Percentiles rank a stretch among this genome's conserved stretches.
Conservation (phyloP, 1,284 basidiomycete genomes). For the Afroboletus lepidellus region DNA sequence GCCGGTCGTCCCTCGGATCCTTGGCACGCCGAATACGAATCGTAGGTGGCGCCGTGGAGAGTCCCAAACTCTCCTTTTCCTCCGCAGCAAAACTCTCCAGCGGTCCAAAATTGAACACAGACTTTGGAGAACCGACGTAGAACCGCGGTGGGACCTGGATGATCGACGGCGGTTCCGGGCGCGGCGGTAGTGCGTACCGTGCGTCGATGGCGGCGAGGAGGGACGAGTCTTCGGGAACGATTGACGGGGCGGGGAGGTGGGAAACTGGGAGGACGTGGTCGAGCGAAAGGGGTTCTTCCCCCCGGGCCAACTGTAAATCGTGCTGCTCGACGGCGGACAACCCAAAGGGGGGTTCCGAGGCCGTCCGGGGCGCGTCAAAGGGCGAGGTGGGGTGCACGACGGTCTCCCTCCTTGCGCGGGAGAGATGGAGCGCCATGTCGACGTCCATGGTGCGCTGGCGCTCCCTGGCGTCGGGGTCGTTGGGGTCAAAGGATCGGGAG, state of each 20-base stretch:
- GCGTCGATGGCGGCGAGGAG: conserved; percentile 40
- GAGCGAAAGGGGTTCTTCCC: conserved; percentile 29
- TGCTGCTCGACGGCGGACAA: conserved; percentile 47
- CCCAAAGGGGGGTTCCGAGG: conserved; percentile 32
- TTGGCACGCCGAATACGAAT: conserved; percentile 27
- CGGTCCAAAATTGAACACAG: conserved; percentile 71
- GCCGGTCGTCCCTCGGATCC: conserved; percentile 6
- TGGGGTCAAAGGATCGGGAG: conserved; percentile 57
- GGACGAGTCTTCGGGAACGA: conserved; percentile 45
- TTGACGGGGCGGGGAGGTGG: conserved; percentile 12
- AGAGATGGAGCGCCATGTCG: conserved; percentile 82
- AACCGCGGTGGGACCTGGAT: conserved; percentile 60
- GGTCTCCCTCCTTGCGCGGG: conserved; percentile 68
- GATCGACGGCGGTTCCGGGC: conserved; percentile 35
- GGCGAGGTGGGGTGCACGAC: conserved; percentile 38
- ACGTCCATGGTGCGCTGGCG: conserved; percentile 84
- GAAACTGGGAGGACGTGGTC: conserved; percentile 15
- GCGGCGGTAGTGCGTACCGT: conserved; percentile 18
- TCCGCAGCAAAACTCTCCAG: conserved; percentile 81
- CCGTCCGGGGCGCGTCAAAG: conserved; percentile 18
- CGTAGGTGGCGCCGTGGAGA: conserved; percentile 36
- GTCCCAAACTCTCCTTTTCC: conserved; percentile 64
- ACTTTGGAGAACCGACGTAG: conserved; percentile 49
- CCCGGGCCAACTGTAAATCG: conserved; percentile 44
- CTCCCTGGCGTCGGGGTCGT: conserved; percentile 70